These are phyloP conservation scores for Mortierella hygrophila DNA, from an alignment of 192 early-diverging fungal genomes.

Conservation along the genomic window DNA sequence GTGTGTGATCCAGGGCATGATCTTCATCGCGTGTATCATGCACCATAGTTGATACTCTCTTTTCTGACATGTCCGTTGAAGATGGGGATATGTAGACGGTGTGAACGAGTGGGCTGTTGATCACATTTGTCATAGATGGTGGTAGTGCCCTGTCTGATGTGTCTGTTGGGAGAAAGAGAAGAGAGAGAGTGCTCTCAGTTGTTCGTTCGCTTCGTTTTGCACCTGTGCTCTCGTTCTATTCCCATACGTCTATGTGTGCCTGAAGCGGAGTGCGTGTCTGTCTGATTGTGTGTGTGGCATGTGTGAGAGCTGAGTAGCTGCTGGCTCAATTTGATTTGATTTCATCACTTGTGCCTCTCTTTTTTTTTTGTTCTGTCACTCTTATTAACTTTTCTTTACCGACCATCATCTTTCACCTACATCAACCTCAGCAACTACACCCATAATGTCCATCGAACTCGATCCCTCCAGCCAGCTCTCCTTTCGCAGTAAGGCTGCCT, in stretches of 20 bases:
- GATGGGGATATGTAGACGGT: too few species aligned
- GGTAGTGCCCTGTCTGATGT: neutral
- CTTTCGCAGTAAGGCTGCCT: conserved; percentile 68
- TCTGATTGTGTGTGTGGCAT: neutral
- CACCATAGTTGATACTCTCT: too few species aligned
- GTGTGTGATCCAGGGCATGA: too few species aligned
- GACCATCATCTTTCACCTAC: neutral
- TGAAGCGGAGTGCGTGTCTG: neutral
- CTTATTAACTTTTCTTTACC: neutral
- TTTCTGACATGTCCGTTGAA: neutral
- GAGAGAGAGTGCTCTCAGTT: neutral
- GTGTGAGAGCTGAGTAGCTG: neutral
- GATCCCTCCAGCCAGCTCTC: conserved; percentile 66
- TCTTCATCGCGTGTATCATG: too few species aligned
- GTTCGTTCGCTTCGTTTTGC: neutral
- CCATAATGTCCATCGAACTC: conserved; percentile 70
- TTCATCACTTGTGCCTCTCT: neutral
- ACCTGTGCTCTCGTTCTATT: conserved; percentile 5
- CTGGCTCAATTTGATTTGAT: neutral
- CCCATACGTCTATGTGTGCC: neutral
- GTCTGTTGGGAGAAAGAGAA: neutral
- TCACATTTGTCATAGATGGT: neutral
- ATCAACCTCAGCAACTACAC: neutral
- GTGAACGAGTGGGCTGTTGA: neutral
- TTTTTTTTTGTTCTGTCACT: neutral